Base-by-base conservation (phyloP, 176 grass and related monocot species). In the Aegilops bicornis region DNA sequence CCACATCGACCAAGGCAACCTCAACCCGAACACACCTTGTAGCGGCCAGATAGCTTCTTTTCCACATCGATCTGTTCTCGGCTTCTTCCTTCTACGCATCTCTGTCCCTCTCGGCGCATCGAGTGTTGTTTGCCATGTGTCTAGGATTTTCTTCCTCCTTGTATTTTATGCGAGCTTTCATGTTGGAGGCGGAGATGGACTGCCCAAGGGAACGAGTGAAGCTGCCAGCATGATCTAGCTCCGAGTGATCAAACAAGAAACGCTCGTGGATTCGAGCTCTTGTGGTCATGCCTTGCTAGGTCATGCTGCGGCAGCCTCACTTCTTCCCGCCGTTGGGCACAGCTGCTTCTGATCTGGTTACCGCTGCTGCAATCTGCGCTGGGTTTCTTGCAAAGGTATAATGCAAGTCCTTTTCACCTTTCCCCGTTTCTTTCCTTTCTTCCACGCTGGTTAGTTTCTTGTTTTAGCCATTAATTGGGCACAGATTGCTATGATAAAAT, bases 181-280 rank as follows among this genome's bases (percentile, higher is more conserved):
- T 78, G 8, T 45, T 69, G 69, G 10, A 8, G 84, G 22, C 6
- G 54, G 54, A 95, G 85, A 19, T 76, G 7, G 43, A 92, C 35
- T 95, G 95, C 32, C 79, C 93, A 78, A 88, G 89, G 95, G 95
- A 98, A 98, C 72, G 89, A 93, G 93, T 98, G 95, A 98, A 98
- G 95, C 95, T 98, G 95, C 95, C 95, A 98, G 95, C 95, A 98
- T 98, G 95, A 98, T 98, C 95, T 95, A 98, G 91, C 95, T 97
- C 65, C 82, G 87, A 82, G 67, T 90, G 87, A 95, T 87, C 82
- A 79, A 36, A 37, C 69, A 15, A 35, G 67, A 36, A 15, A 45
- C 1, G 10, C 61, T 25, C 1, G 31, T 79, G 8, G n/a, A 10
- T 27, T 73, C 23, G 20, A 80, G 78, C 79, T 56, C 61, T 86